Conservation (phyloP, 768 basidiomycete genomes). For the Rhodosporidiobolus odoratus region DNA sequence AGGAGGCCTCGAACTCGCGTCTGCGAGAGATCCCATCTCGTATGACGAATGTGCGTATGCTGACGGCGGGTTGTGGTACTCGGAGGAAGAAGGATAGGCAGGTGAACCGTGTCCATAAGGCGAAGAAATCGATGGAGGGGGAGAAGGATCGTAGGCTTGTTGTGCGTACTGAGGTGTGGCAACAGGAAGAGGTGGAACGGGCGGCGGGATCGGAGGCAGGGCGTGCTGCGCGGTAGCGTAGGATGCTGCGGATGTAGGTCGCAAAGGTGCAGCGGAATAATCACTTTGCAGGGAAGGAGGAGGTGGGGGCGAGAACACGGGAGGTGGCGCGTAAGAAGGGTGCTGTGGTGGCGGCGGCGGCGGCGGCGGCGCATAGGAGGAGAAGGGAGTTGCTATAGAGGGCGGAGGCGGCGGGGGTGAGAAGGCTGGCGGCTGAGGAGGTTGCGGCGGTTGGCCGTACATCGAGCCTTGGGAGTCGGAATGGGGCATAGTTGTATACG, state of each 20-base stretch:
- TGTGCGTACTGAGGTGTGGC: background rate
- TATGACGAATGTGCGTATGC: background rate
- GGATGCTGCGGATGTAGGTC: background rate
- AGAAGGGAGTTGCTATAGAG: background rate
- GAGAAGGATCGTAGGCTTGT: background rate
- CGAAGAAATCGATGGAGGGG: background rate
- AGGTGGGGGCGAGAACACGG: conserved; percentile 26
- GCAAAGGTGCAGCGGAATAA: too few relatives aligned
- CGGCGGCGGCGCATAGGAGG: background rate
- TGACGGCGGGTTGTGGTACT: too few relatives aligned
- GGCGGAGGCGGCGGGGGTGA: background rate
- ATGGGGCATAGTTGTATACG: background rate
- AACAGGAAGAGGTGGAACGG: background rate
- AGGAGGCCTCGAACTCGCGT: background rate
- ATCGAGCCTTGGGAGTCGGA: background rate
- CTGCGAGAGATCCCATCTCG: too few relatives aligned
- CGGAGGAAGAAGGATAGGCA: background rate
- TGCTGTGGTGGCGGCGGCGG: conserved; percentile 4
- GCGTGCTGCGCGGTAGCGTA: background rate
- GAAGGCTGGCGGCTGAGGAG: conserved; percentile 1
- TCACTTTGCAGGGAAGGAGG: background rate
- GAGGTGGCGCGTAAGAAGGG: conserved; percentile 2
- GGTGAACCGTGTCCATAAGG: background rate
- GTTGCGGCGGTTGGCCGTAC: background rate
- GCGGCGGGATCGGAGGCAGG: background rate